phyloP scores from a whole-genome alignment of 225 moss, liverwort and hornwort species.

The Sphagnum tenellum region DNA sequence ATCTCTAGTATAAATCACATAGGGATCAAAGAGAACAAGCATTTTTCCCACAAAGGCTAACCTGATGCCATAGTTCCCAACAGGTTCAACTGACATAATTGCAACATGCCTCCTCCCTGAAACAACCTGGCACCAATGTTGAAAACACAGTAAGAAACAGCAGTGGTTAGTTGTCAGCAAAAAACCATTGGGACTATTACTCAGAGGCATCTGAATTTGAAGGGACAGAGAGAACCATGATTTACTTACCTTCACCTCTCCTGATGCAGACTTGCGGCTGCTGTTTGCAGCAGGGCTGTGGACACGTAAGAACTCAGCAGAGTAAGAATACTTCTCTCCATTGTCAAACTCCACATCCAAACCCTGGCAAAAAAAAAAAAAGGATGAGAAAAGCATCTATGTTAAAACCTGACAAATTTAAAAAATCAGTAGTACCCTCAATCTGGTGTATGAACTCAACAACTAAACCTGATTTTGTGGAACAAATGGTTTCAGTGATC shows the following conservation, averaged over 20 bases:
- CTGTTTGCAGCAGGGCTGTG: slow-evolving; percentile 63
- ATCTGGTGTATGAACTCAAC: background rate
- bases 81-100: slow-evolving; percentile 45
- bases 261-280: slow-evolving; percentile 24
- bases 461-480: background rate
- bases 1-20: too few species aligned
- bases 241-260: slow-evolving; percentile 22
- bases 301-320: slow-evolving; percentile 62
- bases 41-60: slow-evolving; percentile 4
- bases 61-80: slow-evolving; percentile 68
- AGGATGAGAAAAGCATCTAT: background rate
- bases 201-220: too few species aligned
- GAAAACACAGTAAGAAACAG: too few species aligned
- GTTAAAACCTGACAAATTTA: background rate
- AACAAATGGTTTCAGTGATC: too few species aligned
- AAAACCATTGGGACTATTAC: too few species aligned
- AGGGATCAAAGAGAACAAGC: too few species aligned
- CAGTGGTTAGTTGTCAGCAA: too few species aligned
- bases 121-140: slow-evolving; percentile 25
- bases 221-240: too few species aligned
- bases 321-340: slow-evolving; percentile 27
- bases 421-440: background rate
- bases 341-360: slow-evolving; percentile 43
- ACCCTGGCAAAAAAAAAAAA: slow-evolving; percentile 20
- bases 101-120: slow-evolving; percentile 50